Conservation (phyloP, 2,329 filamentous ascomycete genomes). For the Aspergillus carbonarius region DNA sequence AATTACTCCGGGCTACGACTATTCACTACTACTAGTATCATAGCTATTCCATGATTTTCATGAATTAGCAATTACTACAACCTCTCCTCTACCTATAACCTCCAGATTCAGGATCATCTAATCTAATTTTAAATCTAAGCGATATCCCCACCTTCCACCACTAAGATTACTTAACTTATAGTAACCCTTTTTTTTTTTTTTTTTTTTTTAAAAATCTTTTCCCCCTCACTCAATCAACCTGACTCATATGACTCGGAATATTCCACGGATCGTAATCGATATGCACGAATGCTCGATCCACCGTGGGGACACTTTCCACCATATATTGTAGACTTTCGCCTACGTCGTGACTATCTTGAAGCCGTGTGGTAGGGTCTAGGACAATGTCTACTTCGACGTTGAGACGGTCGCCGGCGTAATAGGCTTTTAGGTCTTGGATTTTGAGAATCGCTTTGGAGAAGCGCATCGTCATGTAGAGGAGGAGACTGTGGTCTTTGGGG, state of each 20-base stretch:
- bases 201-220: no score
- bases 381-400: conserved; percentile 65
- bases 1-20: no score
- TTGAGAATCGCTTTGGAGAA: conserved; percentile 82
- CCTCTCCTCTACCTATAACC: no score
- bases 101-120: no score
- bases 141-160: no score
- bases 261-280: conserved; percentile 49
- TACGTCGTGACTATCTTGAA: conserved; percentile 61
- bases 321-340: conserved; percentile 61
- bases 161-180: no score
- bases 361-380: conserved; percentile 56
- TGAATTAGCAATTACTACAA: no score
- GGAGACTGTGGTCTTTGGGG: conserved; percentile 66
- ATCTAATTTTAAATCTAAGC: no score
- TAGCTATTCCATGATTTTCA: no score
- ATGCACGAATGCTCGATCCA: conserved; percentile 51
- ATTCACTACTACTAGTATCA: no score
- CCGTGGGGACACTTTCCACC: conserved; percentile 53
- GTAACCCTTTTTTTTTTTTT: no score
- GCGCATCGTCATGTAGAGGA: conserved; percentile 89
- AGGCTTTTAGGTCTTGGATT: conserved; percentile 61
- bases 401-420: conserved; percentile 61
- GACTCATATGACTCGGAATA: conserved; percentile 44
- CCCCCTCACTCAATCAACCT: no score